Conservation (phyloP, 768 basidiomycete genomes). For the Boletus tomentosulus region DNA sequence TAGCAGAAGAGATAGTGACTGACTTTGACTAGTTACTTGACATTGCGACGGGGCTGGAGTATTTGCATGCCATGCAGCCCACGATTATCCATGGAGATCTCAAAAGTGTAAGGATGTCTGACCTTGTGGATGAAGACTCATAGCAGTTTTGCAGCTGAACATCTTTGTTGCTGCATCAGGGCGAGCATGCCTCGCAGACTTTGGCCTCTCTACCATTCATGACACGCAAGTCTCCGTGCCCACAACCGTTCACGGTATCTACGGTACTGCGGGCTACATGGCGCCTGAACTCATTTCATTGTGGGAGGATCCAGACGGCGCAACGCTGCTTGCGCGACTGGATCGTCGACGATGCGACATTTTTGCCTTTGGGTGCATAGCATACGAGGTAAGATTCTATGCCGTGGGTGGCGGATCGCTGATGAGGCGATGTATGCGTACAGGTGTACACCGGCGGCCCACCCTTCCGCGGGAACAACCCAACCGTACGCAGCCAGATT, state of each 20-base stretch:
- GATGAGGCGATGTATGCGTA: not conserved
- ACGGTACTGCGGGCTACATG: conserved; percentile 25
- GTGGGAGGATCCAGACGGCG: conserved; percentile 6
- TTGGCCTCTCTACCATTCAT: conserved; percentile 22
- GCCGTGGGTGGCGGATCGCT: not conserved
- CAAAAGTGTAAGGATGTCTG: conserved; percentile 33
- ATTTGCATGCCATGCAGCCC: conserved; percentile 36
- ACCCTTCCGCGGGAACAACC: conserved; percentile 22
- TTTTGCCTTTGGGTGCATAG: conserved; percentile 33
- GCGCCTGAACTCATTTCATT: conserved; percentile 25
- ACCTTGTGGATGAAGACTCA: not conserved
- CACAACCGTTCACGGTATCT: conserved; percentile 13
- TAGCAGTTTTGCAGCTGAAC: conserved; percentile 18
- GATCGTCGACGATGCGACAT: conserved; percentile 32
- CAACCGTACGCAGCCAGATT: conserved; percentile 13
- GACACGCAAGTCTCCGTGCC: conserved; percentile 15
- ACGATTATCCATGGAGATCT: conserved; percentile 43
- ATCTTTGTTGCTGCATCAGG: conserved; percentile 24
- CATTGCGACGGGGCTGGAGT: conserved; percentile 34
- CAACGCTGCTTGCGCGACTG: conserved; percentile 9
- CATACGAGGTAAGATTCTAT: conserved; percentile 28
- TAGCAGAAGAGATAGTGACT: not conserved
- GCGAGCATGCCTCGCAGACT: conserved; percentile 32
- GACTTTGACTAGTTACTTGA: conserved; percentile 32
- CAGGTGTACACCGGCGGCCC: conserved; percentile 28